Evolutionary conservation across 2,329 filamentous ascomycete genomes (phyloP).

Genomic region (Colletotrichum cuscutae): DNA sequence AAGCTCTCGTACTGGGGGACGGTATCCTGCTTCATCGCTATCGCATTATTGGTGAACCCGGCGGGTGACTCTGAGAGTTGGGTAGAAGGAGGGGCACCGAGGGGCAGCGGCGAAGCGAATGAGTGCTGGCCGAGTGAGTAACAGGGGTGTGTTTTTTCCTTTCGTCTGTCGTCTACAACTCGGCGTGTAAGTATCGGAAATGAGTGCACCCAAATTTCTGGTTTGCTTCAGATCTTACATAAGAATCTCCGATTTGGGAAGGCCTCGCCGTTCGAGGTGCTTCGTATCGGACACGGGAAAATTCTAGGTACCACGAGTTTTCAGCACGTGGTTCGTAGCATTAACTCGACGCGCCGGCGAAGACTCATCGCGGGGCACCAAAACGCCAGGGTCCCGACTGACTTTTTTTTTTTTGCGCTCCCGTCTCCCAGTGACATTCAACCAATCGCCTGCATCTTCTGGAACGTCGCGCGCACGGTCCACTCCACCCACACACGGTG

Average conservation of each 20-base stretch:
- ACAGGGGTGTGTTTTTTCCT: background rate
- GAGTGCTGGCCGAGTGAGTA: constrained; percentile 2
- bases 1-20: constrained; percentile 37
- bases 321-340: background rate
- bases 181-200: constrained; percentile 10
- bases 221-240: constrained; percentile 7
- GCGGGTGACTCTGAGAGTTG: constrained; percentile 5
- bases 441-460: constrained; percentile 27
- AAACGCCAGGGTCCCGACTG: background rate
- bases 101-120: constrained; percentile 8
- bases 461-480: constrained; percentile 24
- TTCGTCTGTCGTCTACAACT: background rate
- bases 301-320: constrained; percentile 14
- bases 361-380: constrained; percentile 17
- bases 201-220: constrained; percentile 3
- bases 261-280: background rate
- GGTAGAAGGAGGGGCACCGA: constrained; percentile 27
- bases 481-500: constrained; percentile 20
- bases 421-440: background rate
- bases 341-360: constrained; percentile 14
- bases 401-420: background rate
- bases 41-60: constrained; percentile 31
- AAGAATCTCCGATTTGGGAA: constrained; percentile 13
- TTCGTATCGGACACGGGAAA: background rate
- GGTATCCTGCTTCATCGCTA: constrained; percentile 32